Evolutionary conservation across 23 red algal genomes (phyloP), one percentile per base, ranked within the genome.

Genomic region (Gracilaria gracilis): DNA sequence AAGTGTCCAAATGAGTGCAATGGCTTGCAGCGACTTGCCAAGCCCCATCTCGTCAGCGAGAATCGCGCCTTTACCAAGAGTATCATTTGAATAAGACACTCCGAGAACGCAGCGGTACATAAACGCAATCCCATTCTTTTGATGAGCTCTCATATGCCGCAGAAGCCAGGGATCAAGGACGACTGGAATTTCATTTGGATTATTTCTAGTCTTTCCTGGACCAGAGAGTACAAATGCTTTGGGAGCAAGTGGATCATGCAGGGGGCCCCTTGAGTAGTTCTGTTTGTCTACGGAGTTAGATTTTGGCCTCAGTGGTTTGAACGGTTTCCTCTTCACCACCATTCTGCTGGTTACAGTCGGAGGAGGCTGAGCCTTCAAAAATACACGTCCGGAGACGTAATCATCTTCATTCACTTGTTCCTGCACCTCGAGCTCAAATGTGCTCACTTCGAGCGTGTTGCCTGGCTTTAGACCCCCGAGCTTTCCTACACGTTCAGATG

Each of bases 21-120:
- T 79, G 9, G 90, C 86, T 40, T 97, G 95, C 7, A 97, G 76
- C 11, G 95, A 91, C 80, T 97, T 97, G 9, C 95, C 95, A 7
- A 97, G 84, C 8, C 95, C 95, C 95, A 97, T 97, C 73, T 93
- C 88, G 72, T 97, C 95, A 0, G 89, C 89, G 42, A 97, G 88
- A 76, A 97, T 93, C 20, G 85, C 87, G 9, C 95, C 95, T n/a
- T 97, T 62, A 42, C 77, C 78, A n/a, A 74, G 54, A 39, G 32
- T 61, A 57, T 79, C 77, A 53, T 46, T 87, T 42, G 40, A 32
- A 44, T 42, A 66, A 31, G 64, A 67, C 31, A 66, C 29, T 25
- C 93, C 93, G 31, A 57, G 20, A 9, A 90, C 85, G 37, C 85
- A 90, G 58, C 78, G 44, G 59, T 84, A 95, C 44, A 95, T 39